Percentiles rank a stretch among this genome's conserved stretches.
Conservation (phyloP, 176 grass and related monocot genomes). For the Phoenix dactylifera region DNA sequence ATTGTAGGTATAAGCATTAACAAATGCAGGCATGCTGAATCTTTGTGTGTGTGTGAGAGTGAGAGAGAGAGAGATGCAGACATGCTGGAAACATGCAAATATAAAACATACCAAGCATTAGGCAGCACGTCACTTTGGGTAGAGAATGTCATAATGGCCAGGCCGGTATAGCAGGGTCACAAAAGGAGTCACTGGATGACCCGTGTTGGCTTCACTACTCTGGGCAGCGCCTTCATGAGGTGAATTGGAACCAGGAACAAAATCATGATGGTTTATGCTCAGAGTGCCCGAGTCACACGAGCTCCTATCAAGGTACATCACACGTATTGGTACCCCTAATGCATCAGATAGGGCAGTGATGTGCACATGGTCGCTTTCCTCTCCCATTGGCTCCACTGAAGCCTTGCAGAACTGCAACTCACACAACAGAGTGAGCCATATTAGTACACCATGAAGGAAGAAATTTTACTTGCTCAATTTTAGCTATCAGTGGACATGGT, state of each 20-base stretch:
- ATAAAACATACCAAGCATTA: slow-evolving; percentile 7
- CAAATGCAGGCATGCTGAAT: background rate
- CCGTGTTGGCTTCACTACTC: background rate
- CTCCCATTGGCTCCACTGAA: background rate
- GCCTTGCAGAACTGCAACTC: slow-evolving; percentile 11
- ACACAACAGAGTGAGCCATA: background rate
- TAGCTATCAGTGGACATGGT: no score
- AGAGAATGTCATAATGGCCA: slow-evolving; percentile 8
- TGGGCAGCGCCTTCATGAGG: slow-evolving; percentile 10
- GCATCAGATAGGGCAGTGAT: background rate
- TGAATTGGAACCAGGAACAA: background rate
- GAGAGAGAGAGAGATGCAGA: no score
- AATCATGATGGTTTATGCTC: slow-evolving; percentile 12
- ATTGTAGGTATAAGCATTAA: background rate
- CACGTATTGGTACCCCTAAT: background rate
- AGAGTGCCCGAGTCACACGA: slow-evolving; percentile 16
- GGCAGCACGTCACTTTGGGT: background rate
- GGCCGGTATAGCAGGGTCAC: slow-evolving; percentile 3
- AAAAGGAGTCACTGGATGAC: slow-evolving; percentile 4
- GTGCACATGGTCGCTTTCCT: background rate
- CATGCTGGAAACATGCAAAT: background rate
- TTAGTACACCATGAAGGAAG: no score
- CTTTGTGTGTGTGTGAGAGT: no score
- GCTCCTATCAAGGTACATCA: background rate
- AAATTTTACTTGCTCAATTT: no score